Conservation (phyloP, 352 stramenopile species). For the Globisporangium recalcitrans region DNA sequence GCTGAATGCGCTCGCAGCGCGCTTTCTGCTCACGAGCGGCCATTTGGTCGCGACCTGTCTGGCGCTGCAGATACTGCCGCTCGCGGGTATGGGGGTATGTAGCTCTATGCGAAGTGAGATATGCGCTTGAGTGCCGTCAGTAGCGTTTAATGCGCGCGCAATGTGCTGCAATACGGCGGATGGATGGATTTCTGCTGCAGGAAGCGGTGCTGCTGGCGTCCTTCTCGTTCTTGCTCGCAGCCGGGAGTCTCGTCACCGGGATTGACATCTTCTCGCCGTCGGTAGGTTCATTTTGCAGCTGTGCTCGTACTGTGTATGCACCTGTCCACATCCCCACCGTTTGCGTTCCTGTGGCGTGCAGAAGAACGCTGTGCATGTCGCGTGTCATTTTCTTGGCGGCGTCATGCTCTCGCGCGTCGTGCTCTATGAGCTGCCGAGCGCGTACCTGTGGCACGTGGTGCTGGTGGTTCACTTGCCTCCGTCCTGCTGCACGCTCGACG, state of each 20-base stretch:
- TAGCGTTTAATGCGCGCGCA: not conserved
- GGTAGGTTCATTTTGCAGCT: constrained; percentile 16
- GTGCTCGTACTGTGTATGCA: too few relatives aligned
- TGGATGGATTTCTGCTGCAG: constrained; percentile 1
- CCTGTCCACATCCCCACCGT: too few relatives aligned
- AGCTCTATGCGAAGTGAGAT: not conserved
- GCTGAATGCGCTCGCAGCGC: constrained; percentile 26
- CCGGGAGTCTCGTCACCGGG: constrained; percentile 32
- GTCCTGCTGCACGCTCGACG: constrained; percentile 28
- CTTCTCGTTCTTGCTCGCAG: constrained; percentile 37
- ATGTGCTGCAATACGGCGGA: not conserved
- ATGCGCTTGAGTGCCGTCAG: not conserved
- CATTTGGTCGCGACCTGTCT: constrained; percentile 58
- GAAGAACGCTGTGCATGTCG: constrained; percentile 49
- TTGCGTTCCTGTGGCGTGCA: too few relatives aligned
- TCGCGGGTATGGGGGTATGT: constrained; percentile 5
- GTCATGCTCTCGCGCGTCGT: constrained; percentile 53
- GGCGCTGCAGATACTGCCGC: constrained; percentile 11
- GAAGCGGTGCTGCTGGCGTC: constrained; percentile 28
- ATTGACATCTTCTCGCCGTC: constrained; percentile 46
- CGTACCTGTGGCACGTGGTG: constrained; percentile 51
- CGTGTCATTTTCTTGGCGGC: constrained; percentile 57
- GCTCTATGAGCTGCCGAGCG: constrained; percentile 29
- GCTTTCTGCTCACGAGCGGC: constrained; percentile 53
- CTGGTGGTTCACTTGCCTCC: constrained; percentile 28